Evolutionary conservation across 1,139 yeast species (phyloP).

Genomic region (Debaryomycetaceae sp.): DNA sequence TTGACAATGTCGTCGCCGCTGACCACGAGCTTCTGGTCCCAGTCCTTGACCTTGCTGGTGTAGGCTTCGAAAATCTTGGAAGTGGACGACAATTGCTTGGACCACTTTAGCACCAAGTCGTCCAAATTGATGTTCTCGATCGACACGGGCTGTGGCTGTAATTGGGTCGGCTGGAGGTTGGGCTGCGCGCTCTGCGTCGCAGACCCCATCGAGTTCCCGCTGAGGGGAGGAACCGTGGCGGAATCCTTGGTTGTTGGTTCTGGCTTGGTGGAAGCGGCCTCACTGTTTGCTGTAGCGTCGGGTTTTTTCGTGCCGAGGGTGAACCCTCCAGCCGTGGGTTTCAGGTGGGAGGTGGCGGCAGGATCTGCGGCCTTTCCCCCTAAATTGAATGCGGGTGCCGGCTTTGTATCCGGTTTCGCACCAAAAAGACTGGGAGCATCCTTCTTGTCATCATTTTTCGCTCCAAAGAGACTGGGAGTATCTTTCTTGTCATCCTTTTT

Average conservation of each 20-base stretch:
- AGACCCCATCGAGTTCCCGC: slow-evolving; percentile 2
- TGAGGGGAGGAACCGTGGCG: slow-evolving; percentile 4
- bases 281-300: background rate
- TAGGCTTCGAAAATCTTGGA: slow-evolving; percentile 69
- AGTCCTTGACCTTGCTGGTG: slow-evolving; percentile 61
- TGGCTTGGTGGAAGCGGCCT: slow-evolving; percentile 4
- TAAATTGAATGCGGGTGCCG: slow-evolving; percentile 13
- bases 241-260: slow-evolving; percentile 5
- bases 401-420: slow-evolving; percentile 2
- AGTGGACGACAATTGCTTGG: slow-evolving; percentile 67
- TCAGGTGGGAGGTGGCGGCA: slow-evolving; percentile 2
- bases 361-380: slow-evolving; percentile 9
- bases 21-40: slow-evolving; percentile 78
- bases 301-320: slow-evolving; percentile 1
- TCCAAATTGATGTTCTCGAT: slow-evolving; percentile 87
- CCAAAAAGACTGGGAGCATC: slow-evolving; percentile 1
- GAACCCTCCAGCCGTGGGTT: slow-evolving; percentile 8
- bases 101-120: slow-evolving; percentile 89
- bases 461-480: background rate
- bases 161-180: slow-evolving; percentile 32
- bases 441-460: slow-evolving; percentile 3
- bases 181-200: slow-evolving; percentile 15
- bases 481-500: background rate
- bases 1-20: slow-evolving; percentile 82
- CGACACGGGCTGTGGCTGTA: slow-evolving; percentile 63